Conservation (phyloP, 148 eudicot species). For the Suaeda aralocaspica region DNA sequence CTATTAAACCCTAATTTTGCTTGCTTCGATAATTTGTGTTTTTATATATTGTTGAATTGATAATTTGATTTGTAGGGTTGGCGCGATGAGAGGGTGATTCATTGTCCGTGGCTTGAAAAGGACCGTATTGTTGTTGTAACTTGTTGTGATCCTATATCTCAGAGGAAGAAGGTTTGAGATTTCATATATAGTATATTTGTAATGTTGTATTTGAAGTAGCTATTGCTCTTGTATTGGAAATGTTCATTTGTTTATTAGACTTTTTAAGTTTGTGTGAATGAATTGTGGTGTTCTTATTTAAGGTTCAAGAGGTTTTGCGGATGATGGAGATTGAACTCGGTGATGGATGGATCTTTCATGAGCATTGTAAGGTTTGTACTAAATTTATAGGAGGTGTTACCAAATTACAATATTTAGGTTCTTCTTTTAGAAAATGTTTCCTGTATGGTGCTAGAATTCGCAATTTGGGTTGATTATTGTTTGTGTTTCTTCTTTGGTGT, state of each 20-base stretch:
- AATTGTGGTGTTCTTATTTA: background rate
- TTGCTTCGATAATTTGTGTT: background rate
- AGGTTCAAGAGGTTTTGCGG: conserved; percentile 79
- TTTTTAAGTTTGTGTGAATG: background rate
- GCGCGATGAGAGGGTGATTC: conserved; percentile 61
- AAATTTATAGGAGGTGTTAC: background rate
- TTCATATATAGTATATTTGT: no score
- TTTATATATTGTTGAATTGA: background rate
- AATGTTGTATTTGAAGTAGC: background rate
- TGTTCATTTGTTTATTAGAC: background rate
- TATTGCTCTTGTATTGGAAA: background rate
- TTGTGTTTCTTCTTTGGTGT: background rate
- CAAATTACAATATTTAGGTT: background rate
- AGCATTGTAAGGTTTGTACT: conserved; percentile 59
- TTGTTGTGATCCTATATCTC: conserved; percentile 60
- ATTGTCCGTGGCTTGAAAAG: conserved; percentile 33
- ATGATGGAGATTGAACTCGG: conserved; percentile 93
- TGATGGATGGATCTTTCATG: conserved; percentile 75
- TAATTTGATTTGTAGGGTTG: conserved; percentile 51
- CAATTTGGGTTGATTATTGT: background rate
- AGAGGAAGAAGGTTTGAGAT: conserved; percentile 61
- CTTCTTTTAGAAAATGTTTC: background rate
- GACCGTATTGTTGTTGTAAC: conserved; percentile 62
- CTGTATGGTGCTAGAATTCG: no score
- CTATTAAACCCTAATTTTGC: background rate